These are phyloP conservation scores for Pharus latifolius DNA, from an alignment of 176 grass and related monocot genomes.

Conservation along the genomic window DNA sequence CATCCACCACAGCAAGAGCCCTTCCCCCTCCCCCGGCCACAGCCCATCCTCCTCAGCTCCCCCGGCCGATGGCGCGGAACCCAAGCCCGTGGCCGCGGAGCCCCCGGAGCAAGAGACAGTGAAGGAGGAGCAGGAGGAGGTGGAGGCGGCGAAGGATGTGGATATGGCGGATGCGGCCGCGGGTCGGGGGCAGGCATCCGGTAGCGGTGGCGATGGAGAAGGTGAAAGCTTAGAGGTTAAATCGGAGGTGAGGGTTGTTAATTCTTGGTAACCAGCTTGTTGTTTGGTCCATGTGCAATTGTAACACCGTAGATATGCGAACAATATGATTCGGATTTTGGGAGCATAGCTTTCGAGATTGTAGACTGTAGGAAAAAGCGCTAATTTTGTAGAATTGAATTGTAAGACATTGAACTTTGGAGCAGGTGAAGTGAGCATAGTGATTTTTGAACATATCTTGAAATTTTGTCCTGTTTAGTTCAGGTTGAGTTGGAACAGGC, in stretches of 20 bases:
- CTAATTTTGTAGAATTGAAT: background rate
- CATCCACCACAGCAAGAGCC: too few relatives aligned
- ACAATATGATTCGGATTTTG: background rate
- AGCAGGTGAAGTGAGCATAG: background rate
- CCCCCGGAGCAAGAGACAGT: background rate
- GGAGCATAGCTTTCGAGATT: background rate
- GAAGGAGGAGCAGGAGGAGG: slow-evolving; percentile 17
- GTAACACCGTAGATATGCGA: background rate
- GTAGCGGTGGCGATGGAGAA: slow-evolving; percentile 20
- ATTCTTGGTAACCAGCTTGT: background rate
- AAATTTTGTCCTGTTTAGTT: background rate
- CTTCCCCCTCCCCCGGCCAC: background rate
- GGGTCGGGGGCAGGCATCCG: background rate
- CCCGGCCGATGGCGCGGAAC: background rate
- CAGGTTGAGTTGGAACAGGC: background rate
- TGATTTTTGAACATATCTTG: background rate
- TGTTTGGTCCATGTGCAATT: background rate
- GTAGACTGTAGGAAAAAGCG: background rate
- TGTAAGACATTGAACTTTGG: background rate
- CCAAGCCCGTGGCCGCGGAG: background rate
- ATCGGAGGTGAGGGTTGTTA: slow-evolving; percentile 14
- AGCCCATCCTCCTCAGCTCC: background rate
- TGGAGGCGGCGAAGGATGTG: slow-evolving; percentile 21
- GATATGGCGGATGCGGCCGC: slow-evolving; percentile 36
- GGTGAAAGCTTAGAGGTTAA: slow-evolving; percentile 35